These are phyloP conservation scores for Ceratobasidium papillatum DNA, from an alignment of 1,284 basidiomycete species.

Conservation along the genomic window DNA sequence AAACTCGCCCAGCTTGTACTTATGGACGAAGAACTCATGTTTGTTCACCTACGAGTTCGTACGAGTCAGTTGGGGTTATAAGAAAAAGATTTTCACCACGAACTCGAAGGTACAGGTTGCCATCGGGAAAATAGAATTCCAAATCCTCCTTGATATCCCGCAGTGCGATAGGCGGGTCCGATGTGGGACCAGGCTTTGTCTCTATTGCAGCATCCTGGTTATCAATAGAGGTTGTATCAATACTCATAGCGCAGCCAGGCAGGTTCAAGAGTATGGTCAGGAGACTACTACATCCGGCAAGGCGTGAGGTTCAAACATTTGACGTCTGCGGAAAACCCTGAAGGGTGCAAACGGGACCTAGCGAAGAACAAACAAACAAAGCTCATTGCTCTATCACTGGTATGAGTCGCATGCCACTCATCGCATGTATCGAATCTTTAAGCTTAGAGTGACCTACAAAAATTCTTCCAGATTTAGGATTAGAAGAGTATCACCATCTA, in stretches of 20 bases:
- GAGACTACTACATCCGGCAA: background rate
- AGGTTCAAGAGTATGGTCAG: background rate
- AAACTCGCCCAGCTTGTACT: slow-evolving; percentile 14
- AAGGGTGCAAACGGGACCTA: background rate
- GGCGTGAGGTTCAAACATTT: background rate
- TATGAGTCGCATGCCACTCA: no score
- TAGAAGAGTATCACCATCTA: no score
- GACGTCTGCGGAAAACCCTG: background rate
- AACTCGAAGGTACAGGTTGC: slow-evolving; percentile 9
- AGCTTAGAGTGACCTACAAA: no score
- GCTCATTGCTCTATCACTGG: no score
- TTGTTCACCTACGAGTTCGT: background rate
- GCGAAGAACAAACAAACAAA: no score
- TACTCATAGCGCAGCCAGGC: background rate
- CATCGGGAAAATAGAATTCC: slow-evolving; percentile 25
- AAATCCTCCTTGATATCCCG: background rate
- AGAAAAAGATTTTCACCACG: background rate
- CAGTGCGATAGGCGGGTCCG: background rate
- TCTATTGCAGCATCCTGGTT: background rate
- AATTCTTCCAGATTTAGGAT: no score
- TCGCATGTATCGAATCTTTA: no score
- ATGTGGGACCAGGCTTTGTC: background rate
- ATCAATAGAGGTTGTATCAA: background rate
- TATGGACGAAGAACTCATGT: slow-evolving; percentile 2
- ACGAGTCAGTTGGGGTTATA: background rate